phyloP scores from a whole-genome alignment of 2,329 filamentous ascomycete species.

The Fusarium avenaceum region DNA sequence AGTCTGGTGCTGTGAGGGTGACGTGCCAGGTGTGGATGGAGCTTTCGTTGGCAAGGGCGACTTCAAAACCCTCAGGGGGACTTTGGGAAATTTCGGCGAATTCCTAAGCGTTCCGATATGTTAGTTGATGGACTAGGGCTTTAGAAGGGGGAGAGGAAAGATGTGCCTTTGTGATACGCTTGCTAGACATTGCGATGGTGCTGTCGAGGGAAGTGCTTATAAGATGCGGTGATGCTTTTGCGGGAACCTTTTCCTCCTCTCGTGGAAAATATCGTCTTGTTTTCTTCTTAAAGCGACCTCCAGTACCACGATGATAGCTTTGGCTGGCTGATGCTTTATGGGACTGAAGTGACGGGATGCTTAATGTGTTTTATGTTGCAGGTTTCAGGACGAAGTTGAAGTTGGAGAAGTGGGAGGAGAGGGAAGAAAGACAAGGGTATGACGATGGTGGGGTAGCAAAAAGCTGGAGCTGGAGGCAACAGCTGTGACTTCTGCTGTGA shows the following conservation, averaged over 20 bases:
- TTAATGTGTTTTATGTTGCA: constrained; percentile 6
- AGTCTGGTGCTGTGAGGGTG: constrained; percentile 60
- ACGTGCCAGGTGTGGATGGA: constrained; percentile 68
- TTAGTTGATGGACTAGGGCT: constrained; percentile 11
- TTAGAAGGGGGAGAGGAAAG: background rate
- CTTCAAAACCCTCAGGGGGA: constrained; percentile 62
- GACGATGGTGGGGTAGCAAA: constrained; percentile 42
- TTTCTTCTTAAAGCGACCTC: too few species aligned
- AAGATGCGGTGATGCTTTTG: too few species aligned
- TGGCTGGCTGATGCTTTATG: background rate
- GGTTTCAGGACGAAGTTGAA: constrained; percentile 3
- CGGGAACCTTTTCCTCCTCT: background rate
- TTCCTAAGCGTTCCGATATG: constrained; percentile 58
- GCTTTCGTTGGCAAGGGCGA: constrained; percentile 60
- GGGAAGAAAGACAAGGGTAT: constrained; percentile 23
- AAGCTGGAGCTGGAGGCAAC: constrained; percentile 9
- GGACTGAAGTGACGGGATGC: constrained; percentile 17
- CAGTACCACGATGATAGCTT: background rate
- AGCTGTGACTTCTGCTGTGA: constrained; percentile 9
- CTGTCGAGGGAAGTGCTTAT: background rate
- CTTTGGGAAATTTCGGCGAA: constrained; percentile 63
- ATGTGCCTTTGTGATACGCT: constrained; percentile 61
- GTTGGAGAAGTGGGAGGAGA: constrained; percentile 15
- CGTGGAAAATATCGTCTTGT: background rate
- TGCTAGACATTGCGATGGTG: constrained; percentile 56